Base-by-base conservation (phyloP, 441 rosid genomes). In the Syzygium syzygioides region DNA sequence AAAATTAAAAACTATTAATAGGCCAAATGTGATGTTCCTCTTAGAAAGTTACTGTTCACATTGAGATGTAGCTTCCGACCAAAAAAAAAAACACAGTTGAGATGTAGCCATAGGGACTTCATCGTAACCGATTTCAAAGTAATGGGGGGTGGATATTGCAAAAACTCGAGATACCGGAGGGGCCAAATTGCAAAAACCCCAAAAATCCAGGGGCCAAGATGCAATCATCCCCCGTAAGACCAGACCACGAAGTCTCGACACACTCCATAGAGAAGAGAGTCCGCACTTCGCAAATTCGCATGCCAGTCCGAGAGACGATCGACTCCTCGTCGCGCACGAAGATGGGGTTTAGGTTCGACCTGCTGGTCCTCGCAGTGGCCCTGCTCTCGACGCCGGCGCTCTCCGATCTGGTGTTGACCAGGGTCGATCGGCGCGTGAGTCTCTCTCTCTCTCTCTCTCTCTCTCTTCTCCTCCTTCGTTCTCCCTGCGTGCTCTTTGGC, bases 341-440 rank as follows among this genome's bases (percentile, higher is more conserved):
- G 87, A 93, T 94, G 98, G 93, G 93, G 92, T 87, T 87, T 55
- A 90, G 92, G 80, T 87, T 93, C 52, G 89, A 86, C 90, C 88
- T 93, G 79, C 80, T 95, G 41, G 57, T 93, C 76, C 88, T 96
- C 17, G 55, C 94, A 25, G 84, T 95, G 64, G 85, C 92, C 55
- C 3, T 94, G 28, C 90, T 96, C 30, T 88, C 93, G 17, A 87
- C 98, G 52, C 94, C 98, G 37, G 97, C 86, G 5, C 92, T 93
- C 90, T 96, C 98, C 92, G 99, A 96, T 95, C 96, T 96, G 90
- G 86, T 96, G 89, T 90, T 98, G 91, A 95, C 99, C 88, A 96
- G 94, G 91, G 98, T 98, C 55, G 99, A 96, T 86, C 97, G 99
- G 87, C 98, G 95, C 68, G 99, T 97, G 96, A 94, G 98, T 93